These are phyloP conservation scores for Candida pseudocylindracea DNA, from an alignment of 1,139 yeast species.

Conservation along the genomic window DNA sequence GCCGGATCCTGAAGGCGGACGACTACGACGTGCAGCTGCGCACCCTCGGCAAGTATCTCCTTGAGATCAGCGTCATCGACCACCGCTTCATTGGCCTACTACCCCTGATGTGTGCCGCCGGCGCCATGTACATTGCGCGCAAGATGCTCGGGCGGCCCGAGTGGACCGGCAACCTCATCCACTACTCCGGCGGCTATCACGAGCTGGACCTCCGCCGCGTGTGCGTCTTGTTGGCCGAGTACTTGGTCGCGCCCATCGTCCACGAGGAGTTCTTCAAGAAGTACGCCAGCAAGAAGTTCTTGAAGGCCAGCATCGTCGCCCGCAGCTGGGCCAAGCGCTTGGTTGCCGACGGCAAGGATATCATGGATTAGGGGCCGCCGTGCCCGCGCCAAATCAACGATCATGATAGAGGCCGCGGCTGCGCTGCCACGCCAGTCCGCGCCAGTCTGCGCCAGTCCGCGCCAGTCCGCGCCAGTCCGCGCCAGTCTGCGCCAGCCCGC, in stretches of 20 bases:
- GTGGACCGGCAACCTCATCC: constrained; percentile 73
- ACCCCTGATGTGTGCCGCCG: constrained; percentile 77
- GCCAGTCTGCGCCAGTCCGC: too few relatives aligned
- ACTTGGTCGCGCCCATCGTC: constrained; percentile 60
- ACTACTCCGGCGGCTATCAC: constrained; percentile 83
- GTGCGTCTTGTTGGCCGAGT: constrained; percentile 54
- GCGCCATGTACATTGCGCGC: constrained; percentile 79
- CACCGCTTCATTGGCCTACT: constrained; percentile 56
- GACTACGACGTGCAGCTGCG: constrained; percentile 85
- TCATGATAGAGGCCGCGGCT: too few relatives aligned
- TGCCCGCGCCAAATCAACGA: too few relatives aligned
- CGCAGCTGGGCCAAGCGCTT: constrained; percentile 77
- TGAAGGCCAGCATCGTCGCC: constrained; percentile 78
- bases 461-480: too few relatives aligned
- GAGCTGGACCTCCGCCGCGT: constrained; percentile 51
- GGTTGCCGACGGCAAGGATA: constrained; percentile 5
- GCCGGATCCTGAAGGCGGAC: constrained; percentile 89
- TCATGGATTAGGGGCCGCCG: too few relatives aligned
- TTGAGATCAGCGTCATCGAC: constrained; percentile 68
- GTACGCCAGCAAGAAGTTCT: constrained; percentile 75
- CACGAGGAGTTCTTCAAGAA: constrained; percentile 91
- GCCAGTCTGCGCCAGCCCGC: too few relatives aligned
- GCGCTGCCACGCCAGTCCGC: too few relatives aligned
- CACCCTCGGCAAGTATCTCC: constrained; percentile 73
- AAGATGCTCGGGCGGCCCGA: constrained; percentile 51